phyloP scores from a whole-genome alignment of 495 filamentous ascomycete species.

The Sphaerosporella brunnea region DNA sequence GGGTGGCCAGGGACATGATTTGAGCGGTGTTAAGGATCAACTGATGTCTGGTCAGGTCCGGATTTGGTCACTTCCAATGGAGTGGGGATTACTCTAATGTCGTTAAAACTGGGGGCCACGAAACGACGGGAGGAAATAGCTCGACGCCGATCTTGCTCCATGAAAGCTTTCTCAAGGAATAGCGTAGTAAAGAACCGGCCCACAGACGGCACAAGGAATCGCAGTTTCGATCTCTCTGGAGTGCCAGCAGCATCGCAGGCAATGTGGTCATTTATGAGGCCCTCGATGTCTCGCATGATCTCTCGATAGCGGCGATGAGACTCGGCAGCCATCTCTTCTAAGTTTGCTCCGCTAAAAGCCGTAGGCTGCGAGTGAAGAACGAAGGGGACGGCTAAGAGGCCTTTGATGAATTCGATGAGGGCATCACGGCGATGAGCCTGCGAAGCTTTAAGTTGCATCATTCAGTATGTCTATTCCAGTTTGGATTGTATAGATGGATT shows the following conservation, averaged over 20 bases:
- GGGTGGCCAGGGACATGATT: conserved; percentile 58
- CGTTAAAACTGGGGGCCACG: conserved; percentile 94
- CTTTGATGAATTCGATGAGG: conserved; percentile 47
- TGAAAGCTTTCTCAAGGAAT: conserved; percentile 72
- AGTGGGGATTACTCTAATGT: conserved; percentile 40
- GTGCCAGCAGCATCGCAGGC: conserved; percentile 44
- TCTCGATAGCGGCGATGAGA: conserved; percentile 77
- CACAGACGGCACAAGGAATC: conserved; percentile 75
- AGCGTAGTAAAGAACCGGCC: conserved; percentile 84
- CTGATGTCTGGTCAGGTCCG: background rate
- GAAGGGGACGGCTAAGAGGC: conserved; percentile 86
- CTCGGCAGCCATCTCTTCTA: conserved; percentile 43
- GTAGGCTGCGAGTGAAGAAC: conserved; percentile 92
- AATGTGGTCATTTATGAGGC: conserved; percentile 81
- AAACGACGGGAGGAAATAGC: conserved; percentile 84
- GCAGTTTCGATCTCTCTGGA: conserved; percentile 67
- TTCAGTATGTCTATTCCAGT: conserved; percentile 1
- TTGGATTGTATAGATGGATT: background rate
- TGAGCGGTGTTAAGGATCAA: conserved; percentile 89
- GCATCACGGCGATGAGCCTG: conserved; percentile 27
- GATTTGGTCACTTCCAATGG: background rate
- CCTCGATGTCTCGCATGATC: conserved; percentile 87
- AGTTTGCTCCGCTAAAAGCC: conserved; percentile 40
- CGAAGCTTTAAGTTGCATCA: background rate
- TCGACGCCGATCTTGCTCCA: conserved; percentile 65